Conservation (phyloP, 768 basidiomycete genomes). For the Naganishia antarctica region DNA sequence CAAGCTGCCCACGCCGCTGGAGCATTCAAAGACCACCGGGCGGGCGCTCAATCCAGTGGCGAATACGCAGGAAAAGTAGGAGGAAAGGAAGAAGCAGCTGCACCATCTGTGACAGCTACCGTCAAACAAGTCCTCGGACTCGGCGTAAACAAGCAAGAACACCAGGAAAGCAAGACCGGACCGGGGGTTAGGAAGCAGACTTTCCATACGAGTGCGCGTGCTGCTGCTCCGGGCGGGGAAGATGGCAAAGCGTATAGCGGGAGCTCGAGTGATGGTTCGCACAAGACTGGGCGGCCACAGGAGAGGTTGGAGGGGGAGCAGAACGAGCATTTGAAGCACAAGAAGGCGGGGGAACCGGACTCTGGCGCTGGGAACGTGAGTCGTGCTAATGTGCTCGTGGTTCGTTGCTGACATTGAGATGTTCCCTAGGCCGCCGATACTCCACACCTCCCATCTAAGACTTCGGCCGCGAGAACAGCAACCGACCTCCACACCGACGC, state of each 20-base stretch:
- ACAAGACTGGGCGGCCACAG: constrained; percentile 22
- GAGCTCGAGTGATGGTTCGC: not conserved
- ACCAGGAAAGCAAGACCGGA: constrained; percentile 30
- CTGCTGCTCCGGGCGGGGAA: not conserved
- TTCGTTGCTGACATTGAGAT: not conserved
- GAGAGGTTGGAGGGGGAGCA: constrained; percentile 40
- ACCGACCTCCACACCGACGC: constrained; percentile 19
- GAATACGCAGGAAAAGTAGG: constrained; percentile 30
- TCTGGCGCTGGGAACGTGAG: constrained; percentile 40
- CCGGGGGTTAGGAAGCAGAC: constrained; percentile 18
- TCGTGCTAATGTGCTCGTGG: not conserved
- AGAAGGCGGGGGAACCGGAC: constrained; percentile 27
- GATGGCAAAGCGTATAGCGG: constrained; percentile 17
- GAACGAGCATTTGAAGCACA: constrained; percentile 44
- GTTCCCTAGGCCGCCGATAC: constrained; percentile 31
- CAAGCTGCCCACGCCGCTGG: constrained; percentile 34
- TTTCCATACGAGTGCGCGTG: constrained; percentile 11
- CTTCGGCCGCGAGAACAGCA: not conserved
- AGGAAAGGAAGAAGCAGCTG: constrained; percentile 35
- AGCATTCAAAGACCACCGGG: constrained; percentile 42
- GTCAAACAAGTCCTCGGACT: constrained; percentile 35
- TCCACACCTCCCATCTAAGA: constrained; percentile 41
- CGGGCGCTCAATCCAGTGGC: constrained; percentile 34
- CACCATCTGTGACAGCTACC: constrained; percentile 25
- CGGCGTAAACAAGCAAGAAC: constrained; percentile 31